A percentile compares a stretch with the other conserved stretches of the same genome.
These are phyloP conservation scores for Colletotrichum salicis DNA, from an alignment of 2,329 filamentous ascomycete genomes.

Conservation along the genomic window DNA sequence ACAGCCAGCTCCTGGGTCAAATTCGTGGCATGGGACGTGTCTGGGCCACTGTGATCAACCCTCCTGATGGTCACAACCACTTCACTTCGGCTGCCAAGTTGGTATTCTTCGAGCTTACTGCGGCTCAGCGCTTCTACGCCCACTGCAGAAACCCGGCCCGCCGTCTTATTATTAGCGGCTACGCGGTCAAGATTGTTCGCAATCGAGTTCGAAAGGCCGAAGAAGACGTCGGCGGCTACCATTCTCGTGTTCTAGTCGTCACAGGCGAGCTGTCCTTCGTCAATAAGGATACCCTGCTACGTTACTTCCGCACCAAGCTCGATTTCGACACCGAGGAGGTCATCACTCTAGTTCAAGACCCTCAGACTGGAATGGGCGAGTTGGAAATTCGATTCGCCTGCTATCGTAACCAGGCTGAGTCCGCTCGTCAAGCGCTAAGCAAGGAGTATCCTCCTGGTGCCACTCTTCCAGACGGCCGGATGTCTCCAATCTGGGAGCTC, in stretches of 20 bases:
- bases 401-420: slow-evolving; percentile 65
- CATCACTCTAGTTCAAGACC: slow-evolving; percentile 42
- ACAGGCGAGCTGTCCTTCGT: slow-evolving; percentile 56
- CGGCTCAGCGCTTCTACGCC: slow-evolving; percentile 49
- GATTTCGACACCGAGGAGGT: slow-evolving; percentile 60
- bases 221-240: slow-evolving; percentile 38
- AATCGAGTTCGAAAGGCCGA: slow-evolving; percentile 60
- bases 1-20: slow-evolving; percentile 54
- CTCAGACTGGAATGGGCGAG: slow-evolving; percentile 41
- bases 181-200: slow-evolving; percentile 51
- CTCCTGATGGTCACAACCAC: slow-evolving; percentile 51
- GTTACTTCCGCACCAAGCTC: slow-evolving; percentile 56
- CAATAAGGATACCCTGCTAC: slow-evolving; percentile 51
- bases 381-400: slow-evolving; percentile 66
- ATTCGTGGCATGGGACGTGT: slow-evolving; percentile 61
- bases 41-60: slow-evolving; percentile 63
- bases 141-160: slow-evolving; percentile 34
- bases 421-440: slow-evolving; percentile 48
- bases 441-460: slow-evolving; percentile 8
- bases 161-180: slow-evolving; percentile 50
- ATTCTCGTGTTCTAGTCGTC: slow-evolving; percentile 63
- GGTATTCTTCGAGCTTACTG: slow-evolving; percentile 57
- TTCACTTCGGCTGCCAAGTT: slow-evolving; percentile 58
- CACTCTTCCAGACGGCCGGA: background rate
- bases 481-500: slow-evolving; percentile 37